A percentile compares a stretch with the other conserved stretches of the same genome.
Conservation (phyloP, 257 asterid genomes). For the Datura wrightii region DNA sequence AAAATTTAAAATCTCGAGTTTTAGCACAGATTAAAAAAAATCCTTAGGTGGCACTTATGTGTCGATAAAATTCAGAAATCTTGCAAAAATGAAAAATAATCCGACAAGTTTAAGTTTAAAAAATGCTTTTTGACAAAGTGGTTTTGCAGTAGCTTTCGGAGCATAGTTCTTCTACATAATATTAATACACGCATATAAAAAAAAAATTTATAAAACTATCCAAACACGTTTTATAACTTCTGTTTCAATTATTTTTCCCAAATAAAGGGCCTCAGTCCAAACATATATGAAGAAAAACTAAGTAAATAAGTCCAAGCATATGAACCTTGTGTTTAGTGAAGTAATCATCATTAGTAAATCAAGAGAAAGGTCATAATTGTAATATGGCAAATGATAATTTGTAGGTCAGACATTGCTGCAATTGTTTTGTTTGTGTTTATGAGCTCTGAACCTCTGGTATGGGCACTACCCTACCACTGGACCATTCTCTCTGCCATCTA, state of each 20-base stretch:
- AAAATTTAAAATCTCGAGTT: not conserved
- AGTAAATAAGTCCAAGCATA: not conserved
- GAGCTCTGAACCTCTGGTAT: not conserved
- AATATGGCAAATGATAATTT: not conserved
- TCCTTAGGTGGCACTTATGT: not conserved
- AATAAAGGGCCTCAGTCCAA: not conserved
- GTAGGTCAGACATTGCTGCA: not conserved
- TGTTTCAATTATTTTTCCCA: not conserved
- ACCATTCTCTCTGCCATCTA: constrained; percentile 5
- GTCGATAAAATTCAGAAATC: not conserved
- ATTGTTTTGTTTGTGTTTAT: not conserved
- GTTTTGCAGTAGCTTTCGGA: too few relatives aligned
- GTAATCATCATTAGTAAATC: not conserved
- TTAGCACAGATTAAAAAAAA: not conserved
- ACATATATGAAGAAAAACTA: too few relatives aligned
- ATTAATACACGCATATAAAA: too few relatives aligned
- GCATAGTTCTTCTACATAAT: too few relatives aligned
- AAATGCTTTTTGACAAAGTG: too few relatives aligned
- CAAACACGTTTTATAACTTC: too few relatives aligned
- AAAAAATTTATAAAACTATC: too few relatives aligned
- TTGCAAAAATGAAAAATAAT: too few relatives aligned
- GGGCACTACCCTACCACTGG: not conserved
- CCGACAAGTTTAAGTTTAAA: too few relatives aligned
- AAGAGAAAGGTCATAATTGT: not conserved
- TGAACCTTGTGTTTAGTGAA: not conserved